phyloP scores from a whole-genome alignment of 495 filamentous ascomycete species.

The Penicillium atrosanguineum region DNA sequence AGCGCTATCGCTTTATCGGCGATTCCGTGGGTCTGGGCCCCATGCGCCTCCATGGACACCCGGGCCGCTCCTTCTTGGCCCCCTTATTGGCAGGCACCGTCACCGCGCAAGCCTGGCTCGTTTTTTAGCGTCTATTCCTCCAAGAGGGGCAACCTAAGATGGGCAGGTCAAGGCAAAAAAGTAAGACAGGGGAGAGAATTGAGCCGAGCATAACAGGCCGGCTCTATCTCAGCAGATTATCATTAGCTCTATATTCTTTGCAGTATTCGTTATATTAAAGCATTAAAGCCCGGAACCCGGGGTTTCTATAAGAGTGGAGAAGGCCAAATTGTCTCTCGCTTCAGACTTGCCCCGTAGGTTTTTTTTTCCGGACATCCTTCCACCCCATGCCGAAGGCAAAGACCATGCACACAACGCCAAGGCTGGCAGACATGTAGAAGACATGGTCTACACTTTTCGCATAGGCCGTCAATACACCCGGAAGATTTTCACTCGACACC shows the following conservation, averaged over 20 bases:
- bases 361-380: slow-evolving; percentile 51
- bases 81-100: background rate
- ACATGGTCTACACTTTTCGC: slow-evolving; percentile 34
- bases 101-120: background rate
- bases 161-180: background rate
- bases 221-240: background rate
- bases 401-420: slow-evolving; percentile 25
- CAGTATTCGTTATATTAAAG: no score
- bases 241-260: background rate
- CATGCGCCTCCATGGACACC: background rate
- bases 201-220: background rate
- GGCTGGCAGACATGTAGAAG: slow-evolving; percentile 39
- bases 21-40: background rate
- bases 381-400: slow-evolving; percentile 51
- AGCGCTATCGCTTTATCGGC: background rate
- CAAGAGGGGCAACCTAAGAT: background rate
- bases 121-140: background rate
- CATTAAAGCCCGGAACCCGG: background rate
- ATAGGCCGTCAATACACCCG: slow-evolving; percentile 43
- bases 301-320: background rate
- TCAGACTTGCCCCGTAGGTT: slow-evolving; percentile 15
- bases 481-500: slow-evolving; percentile 23
- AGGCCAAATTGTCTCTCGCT: background rate
- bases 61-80: background rate
- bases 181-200: background rate